phyloP scores from a whole-genome alignment of 768 basidiomycete species.

The Inosperma sp. region DNA sequence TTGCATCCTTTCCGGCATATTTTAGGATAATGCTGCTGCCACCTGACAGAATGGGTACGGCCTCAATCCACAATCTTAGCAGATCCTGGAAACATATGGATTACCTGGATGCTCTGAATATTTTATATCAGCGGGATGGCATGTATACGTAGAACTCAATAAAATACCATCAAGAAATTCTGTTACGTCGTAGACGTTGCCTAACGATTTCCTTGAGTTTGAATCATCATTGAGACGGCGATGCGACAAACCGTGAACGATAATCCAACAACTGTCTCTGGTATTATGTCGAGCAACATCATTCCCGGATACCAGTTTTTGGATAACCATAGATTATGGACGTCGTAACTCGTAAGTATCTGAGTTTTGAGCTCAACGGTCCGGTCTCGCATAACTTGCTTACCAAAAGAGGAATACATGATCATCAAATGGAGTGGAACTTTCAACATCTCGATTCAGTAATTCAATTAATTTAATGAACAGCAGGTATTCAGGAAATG shows the following conservation, averaged over 20 bases:
- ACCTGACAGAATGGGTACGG: conserved; percentile 43
- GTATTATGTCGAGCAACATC: conserved; percentile 30
- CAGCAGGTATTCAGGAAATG: neutral
- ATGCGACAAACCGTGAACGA: conserved; percentile 61
- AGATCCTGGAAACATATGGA: conserved; percentile 8
- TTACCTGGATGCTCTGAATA: conserved; percentile 60
- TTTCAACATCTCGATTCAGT: too few species aligned
- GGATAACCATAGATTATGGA: conserved; percentile 8
- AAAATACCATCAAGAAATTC: conserved; percentile 67
- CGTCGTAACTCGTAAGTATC: too few species aligned
- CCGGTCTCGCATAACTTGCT: too few species aligned
- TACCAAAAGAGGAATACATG: too few species aligned
- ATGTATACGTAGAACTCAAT: too few species aligned
- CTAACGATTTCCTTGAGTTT: conserved; percentile 31
- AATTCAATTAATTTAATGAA: too few species aligned
- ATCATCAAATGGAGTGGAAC: too few species aligned
- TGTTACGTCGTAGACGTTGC: conserved; percentile 74
- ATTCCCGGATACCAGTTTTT: conserved; percentile 30
- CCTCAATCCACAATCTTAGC: neutral
- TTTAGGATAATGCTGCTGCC: conserved; percentile 83
- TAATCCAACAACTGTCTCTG: conserved; percentile 50
- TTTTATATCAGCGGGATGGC: too few species aligned
- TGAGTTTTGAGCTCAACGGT: too few species aligned
- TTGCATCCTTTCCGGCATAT: conserved; percentile 88
- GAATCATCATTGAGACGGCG: neutral